These are phyloP conservation scores for Peniophora sp. DNA, from an alignment of 1,284 basidiomycete genomes.

Conservation along the genomic window DNA sequence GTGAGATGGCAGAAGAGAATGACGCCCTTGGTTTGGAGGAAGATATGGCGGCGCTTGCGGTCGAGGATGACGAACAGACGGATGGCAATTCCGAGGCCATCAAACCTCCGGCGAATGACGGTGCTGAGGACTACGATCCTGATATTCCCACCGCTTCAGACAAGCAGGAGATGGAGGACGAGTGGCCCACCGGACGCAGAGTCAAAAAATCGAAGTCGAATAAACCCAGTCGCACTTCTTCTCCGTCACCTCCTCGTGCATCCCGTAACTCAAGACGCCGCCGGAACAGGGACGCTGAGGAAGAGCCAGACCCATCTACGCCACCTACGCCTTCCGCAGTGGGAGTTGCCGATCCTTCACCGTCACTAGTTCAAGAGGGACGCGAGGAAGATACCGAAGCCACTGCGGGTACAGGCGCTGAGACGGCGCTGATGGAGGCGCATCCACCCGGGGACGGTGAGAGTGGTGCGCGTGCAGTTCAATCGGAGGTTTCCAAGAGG, in stretches of 20 bases:
- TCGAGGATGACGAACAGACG: conserved; percentile 13
- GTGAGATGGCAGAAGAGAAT: conserved; percentile 74
- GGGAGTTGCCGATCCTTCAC: no score
- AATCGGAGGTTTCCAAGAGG: conserved; percentile 56
- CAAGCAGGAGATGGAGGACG: no score
- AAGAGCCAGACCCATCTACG: no score
- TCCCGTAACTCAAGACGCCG: no score
- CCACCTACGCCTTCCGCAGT: no score
- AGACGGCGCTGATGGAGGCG: conserved; percentile 12
- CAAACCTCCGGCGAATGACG: background rate
- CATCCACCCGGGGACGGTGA: conserved; percentile 6
- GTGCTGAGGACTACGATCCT: no score
- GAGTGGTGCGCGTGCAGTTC: conserved; percentile 1
- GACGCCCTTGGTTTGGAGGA: conserved; percentile 41
- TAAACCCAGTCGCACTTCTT: no score
- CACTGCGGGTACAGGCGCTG: conserved; percentile 10
- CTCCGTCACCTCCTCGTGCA: no score
- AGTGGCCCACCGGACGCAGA: no score
- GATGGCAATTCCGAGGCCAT: conserved; percentile 5
- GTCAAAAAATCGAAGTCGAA: no score
- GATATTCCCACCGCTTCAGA: no score
- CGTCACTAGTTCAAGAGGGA: conserved; percentile 1
- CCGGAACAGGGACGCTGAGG: no score
- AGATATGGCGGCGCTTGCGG: conserved; percentile 12
- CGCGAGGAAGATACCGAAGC: conserved; percentile 17